These are phyloP conservation scores for Colletotrichum limetticola DNA, from an alignment of 2,329 filamentous ascomycete genomes.

Conservation along the genomic window DNA sequence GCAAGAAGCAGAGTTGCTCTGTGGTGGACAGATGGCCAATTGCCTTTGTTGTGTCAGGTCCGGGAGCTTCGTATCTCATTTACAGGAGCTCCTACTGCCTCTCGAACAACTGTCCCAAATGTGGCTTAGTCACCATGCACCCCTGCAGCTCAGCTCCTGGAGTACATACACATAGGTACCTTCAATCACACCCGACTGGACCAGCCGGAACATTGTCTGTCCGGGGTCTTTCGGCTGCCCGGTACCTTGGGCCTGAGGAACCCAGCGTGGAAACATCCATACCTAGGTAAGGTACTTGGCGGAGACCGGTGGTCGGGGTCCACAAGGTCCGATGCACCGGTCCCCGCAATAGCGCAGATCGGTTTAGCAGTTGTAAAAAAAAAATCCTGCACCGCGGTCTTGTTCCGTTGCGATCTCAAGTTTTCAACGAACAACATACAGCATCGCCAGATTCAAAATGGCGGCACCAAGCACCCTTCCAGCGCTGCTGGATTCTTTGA, in stretches of 20 bases:
- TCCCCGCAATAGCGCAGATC: constrained; percentile 28
- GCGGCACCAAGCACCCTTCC: constrained; percentile 61
- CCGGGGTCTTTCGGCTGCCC: not conserved
- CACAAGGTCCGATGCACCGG: not conserved
- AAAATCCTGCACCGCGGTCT: constrained; percentile 21
- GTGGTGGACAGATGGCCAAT: constrained; percentile 29
- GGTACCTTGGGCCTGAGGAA: not conserved
- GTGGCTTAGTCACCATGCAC: constrained; percentile 26
- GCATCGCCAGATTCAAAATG: constrained; percentile 45
- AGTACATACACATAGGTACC: not conserved
- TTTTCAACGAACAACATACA: not conserved
- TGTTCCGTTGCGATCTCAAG: not conserved
- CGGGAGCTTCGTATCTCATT: constrained; percentile 17
- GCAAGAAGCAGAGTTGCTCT: constrained; percentile 7
- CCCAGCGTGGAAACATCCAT: not conserved
- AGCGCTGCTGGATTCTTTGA: constrained; percentile 63
- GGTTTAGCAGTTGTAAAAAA: constrained; percentile 17
- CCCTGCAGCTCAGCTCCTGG: not conserved
- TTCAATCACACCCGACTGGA: not conserved
- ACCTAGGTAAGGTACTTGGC: too few relatives aligned
- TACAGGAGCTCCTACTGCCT: constrained; percentile 18
- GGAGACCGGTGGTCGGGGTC: not conserved
- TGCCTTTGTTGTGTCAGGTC: constrained; percentile 13
- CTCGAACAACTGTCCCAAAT: constrained; percentile 33
- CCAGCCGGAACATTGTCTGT: constrained; percentile 14